phyloP scores from a whole-genome alignment of 192 early-diverging fungal species.

The Coemansia sp. region DNA sequence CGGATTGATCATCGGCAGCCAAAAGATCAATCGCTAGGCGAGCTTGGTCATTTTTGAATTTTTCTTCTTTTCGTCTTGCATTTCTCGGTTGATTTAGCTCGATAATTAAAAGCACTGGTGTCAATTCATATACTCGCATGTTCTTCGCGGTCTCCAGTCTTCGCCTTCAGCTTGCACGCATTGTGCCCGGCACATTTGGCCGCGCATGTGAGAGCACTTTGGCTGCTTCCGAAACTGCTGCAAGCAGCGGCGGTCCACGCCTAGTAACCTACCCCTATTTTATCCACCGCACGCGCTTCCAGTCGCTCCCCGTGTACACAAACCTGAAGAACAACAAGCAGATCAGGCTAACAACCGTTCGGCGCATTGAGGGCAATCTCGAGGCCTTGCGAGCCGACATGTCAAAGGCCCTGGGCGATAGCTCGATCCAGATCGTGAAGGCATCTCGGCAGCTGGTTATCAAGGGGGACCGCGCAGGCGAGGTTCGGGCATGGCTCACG shows the following conservation, averaged over 20 bases:
- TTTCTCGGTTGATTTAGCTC: neutral
- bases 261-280: constrained; percentile 55
- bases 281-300: constrained; percentile 61
- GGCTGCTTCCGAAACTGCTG: constrained; percentile 3
- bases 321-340: constrained; percentile 67
- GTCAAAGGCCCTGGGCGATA: constrained; percentile 13
- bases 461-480: constrained; percentile 53
- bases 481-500: constrained; percentile 58
- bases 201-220: constrained; percentile 41
- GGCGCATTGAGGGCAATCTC: constrained; percentile 69
- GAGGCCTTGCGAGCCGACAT: constrained; percentile 47
- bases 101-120: neutral
- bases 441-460: constrained; percentile 57
- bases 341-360: constrained; percentile 62
- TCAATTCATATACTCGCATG: neutral
- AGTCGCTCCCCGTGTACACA: constrained; percentile 68
- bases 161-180: neutral
- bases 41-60: neutral
- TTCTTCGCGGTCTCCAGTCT: neutral
- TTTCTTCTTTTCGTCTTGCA: neutral
- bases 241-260: neutral
- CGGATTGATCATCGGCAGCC: neutral
- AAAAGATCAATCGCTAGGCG: neutral
- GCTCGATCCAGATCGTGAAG: constrained; percentile 35
- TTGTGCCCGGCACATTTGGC: neutral